Evolutionary conservation across 192 early-diverging fungal genomes (phyloP).

Genomic region (Mortierella claussenii): DNA sequence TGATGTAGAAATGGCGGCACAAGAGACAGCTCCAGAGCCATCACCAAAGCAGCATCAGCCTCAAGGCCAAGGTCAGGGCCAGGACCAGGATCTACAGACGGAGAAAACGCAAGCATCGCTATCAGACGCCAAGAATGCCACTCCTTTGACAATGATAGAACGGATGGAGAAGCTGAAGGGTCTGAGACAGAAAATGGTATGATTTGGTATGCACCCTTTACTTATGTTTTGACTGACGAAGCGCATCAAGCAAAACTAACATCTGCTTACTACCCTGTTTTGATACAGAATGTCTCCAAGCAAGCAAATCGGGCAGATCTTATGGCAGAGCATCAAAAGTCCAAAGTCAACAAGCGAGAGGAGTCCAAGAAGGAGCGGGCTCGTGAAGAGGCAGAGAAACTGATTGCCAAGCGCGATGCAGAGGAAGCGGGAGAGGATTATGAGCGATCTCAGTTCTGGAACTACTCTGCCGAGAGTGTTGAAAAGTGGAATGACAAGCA

Average conservation of each 20-base stretch:
- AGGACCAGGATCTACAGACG: not conserved
- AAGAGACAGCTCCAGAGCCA: not conserved
- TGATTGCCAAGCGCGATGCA: conserved; percentile 68
- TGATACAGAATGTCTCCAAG: conserved; percentile 52
- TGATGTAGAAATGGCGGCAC: conserved; percentile 5
- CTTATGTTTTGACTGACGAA: not conserved
- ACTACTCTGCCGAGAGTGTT: conserved; percentile 88
- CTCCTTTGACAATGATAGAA: conserved; percentile 27
- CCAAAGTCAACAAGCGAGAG: conserved; percentile 72
- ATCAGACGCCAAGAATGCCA: not conserved
- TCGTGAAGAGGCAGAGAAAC: conserved; percentile 76
- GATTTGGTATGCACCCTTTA: conserved; percentile 6
- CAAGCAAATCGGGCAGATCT: conserved; percentile 81
- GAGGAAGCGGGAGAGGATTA: conserved; percentile 82
- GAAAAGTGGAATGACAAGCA: conserved; percentile 88
- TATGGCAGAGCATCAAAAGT: conserved; percentile 78
- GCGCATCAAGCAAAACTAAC: not conserved
- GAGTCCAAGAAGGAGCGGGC: conserved; percentile 74
- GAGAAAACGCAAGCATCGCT: not conserved
- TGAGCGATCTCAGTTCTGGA: conserved; percentile 83
- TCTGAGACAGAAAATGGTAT: conserved; percentile 47
- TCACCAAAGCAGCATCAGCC: not conserved
- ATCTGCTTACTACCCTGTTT: not conserved
- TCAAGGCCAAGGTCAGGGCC: conserved; percentile 16
- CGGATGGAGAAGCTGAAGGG: conserved; percentile 48